Conservation (phyloP, 495 filamentous ascomycete species). For the Aspergillus steynii region DNA sequence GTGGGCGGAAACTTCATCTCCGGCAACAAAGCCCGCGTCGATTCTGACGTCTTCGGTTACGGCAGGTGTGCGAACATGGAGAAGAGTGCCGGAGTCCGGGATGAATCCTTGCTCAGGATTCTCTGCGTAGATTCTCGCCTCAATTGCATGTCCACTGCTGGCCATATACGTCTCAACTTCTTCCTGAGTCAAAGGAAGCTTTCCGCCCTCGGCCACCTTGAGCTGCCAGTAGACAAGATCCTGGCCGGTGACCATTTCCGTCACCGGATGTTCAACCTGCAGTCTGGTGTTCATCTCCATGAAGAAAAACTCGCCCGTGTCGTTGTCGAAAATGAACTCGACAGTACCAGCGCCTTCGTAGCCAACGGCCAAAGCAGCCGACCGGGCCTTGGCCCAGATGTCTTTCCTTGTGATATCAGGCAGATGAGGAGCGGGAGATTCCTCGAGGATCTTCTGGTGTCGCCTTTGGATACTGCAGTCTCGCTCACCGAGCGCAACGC, state of each 20-base stretch:
- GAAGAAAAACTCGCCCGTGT: conserved; percentile 91
- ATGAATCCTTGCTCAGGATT: conserved; percentile 89
- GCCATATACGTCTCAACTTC: conserved; percentile 76
- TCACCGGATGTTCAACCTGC: conserved; percentile 97
- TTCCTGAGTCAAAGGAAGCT: conserved; percentile 81
- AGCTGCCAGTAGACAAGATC: conserved; percentile 98
- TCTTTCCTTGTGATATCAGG: conserved; percentile 77
- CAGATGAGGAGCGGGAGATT: conserved; percentile 89
- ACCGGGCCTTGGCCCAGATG: conserved; percentile 89
- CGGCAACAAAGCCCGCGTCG: conserved; percentile 87
- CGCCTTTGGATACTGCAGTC: conserved; percentile 86
- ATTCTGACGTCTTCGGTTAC: conserved; percentile 73
- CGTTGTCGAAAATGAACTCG: conserved; percentile 98
- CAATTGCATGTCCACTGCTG: conserved; percentile 82
- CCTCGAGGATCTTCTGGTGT: conserved; percentile 97
- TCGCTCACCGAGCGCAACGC: conserved; percentile 79
- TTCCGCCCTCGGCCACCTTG: conserved; percentile 82
- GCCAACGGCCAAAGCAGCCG: conserved; percentile 85
- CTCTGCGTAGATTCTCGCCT: conserved; percentile 95
- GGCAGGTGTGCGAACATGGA: conserved; percentile 77
- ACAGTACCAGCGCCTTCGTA: conserved; percentile 97
- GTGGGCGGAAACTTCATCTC: conserved; percentile 90
- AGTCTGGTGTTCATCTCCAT: conserved; percentile 99
- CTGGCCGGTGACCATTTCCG: conserved; percentile 92
- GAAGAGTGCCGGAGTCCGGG: conserved; percentile 86